Percentiles rank a stretch among this genome's conserved stretches.
Evolutionary conservation across 1,139 yeast species (phyloP).

Genomic region (Geotrichum bryndzae): DNA sequence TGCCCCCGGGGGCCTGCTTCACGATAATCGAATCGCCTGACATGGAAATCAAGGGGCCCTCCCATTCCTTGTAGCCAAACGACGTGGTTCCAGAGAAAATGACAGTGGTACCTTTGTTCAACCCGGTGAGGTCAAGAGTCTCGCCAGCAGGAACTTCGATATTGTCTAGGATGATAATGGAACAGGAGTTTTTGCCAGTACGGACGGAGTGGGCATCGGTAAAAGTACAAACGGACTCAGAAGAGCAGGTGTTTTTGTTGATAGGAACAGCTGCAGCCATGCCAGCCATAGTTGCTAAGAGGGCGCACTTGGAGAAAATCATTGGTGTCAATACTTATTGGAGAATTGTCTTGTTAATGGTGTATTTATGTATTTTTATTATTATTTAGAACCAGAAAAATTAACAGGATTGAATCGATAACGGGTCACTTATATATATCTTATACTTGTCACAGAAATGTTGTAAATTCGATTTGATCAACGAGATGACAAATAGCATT

Average conservation of each 20-base stretch:
- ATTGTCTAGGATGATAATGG: neutral
- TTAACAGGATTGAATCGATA: no score
- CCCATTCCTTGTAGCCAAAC: slow-evolving; percentile 4
- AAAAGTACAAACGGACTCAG: slow-evolving; percentile 1
- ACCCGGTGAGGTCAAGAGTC: slow-evolving; percentile 3
- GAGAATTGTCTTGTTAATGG: neutral
- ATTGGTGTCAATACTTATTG: neutral
- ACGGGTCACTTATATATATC: no score
- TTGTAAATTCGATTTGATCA: no score
- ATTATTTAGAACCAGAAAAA: no score
- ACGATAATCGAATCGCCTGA: slow-evolving; percentile 3
- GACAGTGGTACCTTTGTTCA: slow-evolving; percentile 7
- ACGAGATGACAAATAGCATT: no score
- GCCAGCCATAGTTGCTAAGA: neutral
- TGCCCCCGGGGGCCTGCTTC: slow-evolving; percentile 4
- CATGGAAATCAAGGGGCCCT: slow-evolving; percentile 4
- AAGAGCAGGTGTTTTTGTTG: neutral
- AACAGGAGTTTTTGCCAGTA: slow-evolving; percentile 4
- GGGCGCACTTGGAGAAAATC: neutral
- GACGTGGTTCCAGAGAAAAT: slow-evolving; percentile 7
- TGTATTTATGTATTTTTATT: neutral
- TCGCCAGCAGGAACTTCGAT: slow-evolving; percentile 6
- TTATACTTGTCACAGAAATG: no score
- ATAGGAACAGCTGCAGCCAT: slow-evolving; percentile 2
- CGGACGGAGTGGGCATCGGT: neutral